Evolutionary conservation across 768 basidiomycete genomes (phyloP), one percentile per base, ranked within the genome.

Genomic region (Hemileccinum rubropunctum): DNA sequence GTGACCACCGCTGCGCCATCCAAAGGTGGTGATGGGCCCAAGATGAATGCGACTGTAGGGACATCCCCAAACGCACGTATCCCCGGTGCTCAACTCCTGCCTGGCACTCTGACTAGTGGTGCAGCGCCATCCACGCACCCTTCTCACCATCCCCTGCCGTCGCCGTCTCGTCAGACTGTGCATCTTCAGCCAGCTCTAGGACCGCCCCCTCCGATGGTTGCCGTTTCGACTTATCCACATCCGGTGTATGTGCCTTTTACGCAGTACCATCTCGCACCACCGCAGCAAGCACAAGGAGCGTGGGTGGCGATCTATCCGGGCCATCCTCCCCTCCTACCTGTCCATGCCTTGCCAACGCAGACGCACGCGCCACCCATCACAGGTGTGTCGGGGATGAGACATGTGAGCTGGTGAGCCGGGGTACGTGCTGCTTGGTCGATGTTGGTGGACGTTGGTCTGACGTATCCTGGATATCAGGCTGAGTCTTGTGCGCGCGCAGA

Each of bases 251-350:
- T 65, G n/a, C 55, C 62, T 1, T 65, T 57, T 48, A 21, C 57
- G 33, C 57, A 42, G 28, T 63, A 65, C 38, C 54, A 43, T 26
- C 14, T 60, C 15, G 35, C 55, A 6, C 54, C 61, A 4, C 42
- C 50, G 41, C 58, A 47, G 18, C 53, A 41, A 21, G 53, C 43
- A 11, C 61, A 55, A 20, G 61, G 59, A 8, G 20, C 58, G n/a
- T 64, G 61, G 62, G n/a, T 63, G 33, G 48, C 61, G 3, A 40
- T 64, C 3, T 64, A 64, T 42, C 60, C 59, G 1, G 50, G 33
- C 9, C 61, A 21, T 15, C 61, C 56, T 33, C 45, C 56, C 15
- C 54, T 45, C 13, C 27, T 56, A 6, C 53, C 59, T 13, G 42
- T 51, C 18, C 61, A 63, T 40, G 45, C 61, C 10, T 36, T 63